These are phyloP conservation scores for Pilatotrama ljubarskyi DNA, from an alignment of 768 basidiomycete species.

Conservation along the genomic window DNA sequence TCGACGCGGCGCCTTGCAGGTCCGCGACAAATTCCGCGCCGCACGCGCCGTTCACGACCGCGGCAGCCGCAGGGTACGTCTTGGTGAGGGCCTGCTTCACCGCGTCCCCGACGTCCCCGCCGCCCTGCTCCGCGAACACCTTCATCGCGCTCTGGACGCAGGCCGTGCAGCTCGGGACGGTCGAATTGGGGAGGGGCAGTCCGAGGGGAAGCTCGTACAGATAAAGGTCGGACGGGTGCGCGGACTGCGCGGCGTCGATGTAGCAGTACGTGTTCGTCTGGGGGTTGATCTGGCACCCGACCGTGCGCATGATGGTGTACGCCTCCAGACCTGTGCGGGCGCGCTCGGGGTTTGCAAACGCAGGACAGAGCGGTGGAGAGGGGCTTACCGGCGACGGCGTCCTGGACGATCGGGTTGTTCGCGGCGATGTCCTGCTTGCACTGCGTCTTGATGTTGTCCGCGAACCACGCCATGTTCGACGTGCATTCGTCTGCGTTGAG, in stretches of 20 bases:
- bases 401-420: constrained; percentile 50
- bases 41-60: constrained; percentile 47
- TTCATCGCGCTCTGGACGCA: constrained; percentile 64
- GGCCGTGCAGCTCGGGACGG: constrained; percentile 56
- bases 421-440: constrained; percentile 60
- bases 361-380: not conserved
- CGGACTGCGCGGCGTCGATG: constrained; percentile 56
- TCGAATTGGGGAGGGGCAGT: constrained; percentile 47
- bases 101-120: constrained; percentile 33
- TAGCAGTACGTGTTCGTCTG: constrained; percentile 70
- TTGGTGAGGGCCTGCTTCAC: constrained; percentile 40
- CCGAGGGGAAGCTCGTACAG: constrained; percentile 72
- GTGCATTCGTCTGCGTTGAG: constrained; percentile 50
- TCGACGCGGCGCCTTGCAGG: not conserved
- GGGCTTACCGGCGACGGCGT: constrained; percentile 56
- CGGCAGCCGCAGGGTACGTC: constrained; percentile 52
- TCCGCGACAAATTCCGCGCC: constrained; percentile 46
- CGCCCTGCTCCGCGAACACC: constrained; percentile 40
- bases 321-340: constrained; percentile 57
- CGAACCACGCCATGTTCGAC: constrained; percentile 70
- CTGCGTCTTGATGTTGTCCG: constrained; percentile 43
- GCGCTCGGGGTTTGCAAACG: no score
- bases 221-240: constrained; percentile 68
- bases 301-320: constrained; percentile 60
- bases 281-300: constrained; percentile 61